These are phyloP conservation scores for Trapa bicornis DNA, from an alignment of 345 rosid species.

Conservation along the genomic window DNA sequence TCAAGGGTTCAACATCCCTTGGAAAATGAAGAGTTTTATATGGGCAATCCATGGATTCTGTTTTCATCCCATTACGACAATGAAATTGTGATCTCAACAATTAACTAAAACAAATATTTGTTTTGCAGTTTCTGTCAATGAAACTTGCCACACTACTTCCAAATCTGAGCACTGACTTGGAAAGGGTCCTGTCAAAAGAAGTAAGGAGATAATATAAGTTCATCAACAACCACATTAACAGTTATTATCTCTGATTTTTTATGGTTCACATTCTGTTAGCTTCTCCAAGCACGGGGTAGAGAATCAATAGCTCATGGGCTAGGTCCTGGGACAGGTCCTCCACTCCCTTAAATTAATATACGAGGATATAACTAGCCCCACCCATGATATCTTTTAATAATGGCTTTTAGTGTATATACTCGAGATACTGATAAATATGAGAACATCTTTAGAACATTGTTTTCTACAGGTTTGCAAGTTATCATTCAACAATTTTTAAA, in stretches of 20 bases:
- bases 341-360: conserved; percentile 20
- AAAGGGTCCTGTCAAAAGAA: conserved; percentile 71
- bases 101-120: too few species aligned
- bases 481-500: background rate
- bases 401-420: background rate
- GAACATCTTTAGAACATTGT: background rate
- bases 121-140: conserved; percentile 81
- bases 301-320: conserved; percentile 33
- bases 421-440: background rate
- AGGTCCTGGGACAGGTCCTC: conserved; percentile 29
- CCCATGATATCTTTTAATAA: background rate
- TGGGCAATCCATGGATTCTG: background rate
- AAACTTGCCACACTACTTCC: conserved; percentile 93
- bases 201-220: conserved; percentile 27
- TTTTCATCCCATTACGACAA: background rate
- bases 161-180: conserved; percentile 54
- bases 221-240: background rate
- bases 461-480: background rate
- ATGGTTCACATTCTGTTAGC: conserved; percentile 23
- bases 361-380: conserved; percentile 8
- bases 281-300: conserved; percentile 47
- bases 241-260: background rate
- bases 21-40: background rate
- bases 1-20: too few species aligned
- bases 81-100: too few species aligned